Conservation (phyloP, 139 green algal species). For the Spirogloea muscicola region DNA sequence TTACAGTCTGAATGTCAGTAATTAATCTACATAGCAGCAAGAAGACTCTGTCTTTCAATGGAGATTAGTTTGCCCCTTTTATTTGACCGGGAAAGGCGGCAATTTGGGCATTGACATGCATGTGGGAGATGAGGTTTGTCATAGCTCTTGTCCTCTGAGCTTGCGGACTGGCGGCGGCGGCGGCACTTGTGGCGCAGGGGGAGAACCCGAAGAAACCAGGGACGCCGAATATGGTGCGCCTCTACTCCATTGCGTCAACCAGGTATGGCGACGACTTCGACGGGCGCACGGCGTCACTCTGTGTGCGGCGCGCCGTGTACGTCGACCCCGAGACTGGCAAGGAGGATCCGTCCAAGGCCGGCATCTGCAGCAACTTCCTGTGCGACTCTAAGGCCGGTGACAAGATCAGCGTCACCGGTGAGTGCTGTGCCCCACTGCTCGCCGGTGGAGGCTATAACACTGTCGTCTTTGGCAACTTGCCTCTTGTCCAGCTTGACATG, state of each 20-base stretch:
- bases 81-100: too few species aligned
- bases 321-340: constrained; percentile 75
- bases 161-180: too few species aligned
- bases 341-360: constrained; percentile 95
- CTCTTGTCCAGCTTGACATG: too few species aligned
- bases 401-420: constrained; percentile 93
- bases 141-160: too few species aligned
- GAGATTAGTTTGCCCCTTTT: not conserved
- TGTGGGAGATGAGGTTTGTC: too few species aligned
- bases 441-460: not conserved
- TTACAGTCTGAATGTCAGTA: not conserved
- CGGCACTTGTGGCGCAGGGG: too few species aligned
- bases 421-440: not conserved
- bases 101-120: too few species aligned
- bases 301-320: constrained; percentile 92
- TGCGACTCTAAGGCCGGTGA: constrained; percentile 85
- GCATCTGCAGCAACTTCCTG: constrained; percentile 99
- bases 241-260: constrained; percentile 97
- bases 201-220: constrained; percentile 47
- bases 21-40: not conserved
- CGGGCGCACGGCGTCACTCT: constrained; percentile 91
- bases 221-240: constrained; percentile 65
- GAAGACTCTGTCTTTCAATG: too few species aligned
- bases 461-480: not conserved
- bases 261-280: constrained; percentile 96